These are phyloP conservation scores for Lagenidium sp. DNA, from an alignment of 352 stramenopile species.

Conservation along the genomic window DNA sequence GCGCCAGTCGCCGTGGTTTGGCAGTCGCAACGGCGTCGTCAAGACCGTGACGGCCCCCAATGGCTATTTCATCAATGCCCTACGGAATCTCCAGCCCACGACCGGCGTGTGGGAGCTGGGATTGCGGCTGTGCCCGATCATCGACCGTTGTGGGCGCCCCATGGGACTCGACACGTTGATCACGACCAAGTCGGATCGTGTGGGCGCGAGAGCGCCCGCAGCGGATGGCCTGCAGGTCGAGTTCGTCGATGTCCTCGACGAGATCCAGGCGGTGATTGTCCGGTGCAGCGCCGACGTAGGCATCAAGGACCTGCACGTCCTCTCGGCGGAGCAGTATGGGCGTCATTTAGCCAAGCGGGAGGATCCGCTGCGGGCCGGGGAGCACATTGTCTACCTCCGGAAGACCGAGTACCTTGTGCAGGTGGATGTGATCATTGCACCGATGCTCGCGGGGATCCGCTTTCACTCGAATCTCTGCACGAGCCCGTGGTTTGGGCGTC, in stretches of 20 bases:
- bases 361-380: conserved; percentile 5
- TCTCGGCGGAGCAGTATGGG: conserved; percentile 11
- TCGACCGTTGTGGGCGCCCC: no score
- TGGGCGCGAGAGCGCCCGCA: not conserved
- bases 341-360: conserved; percentile 15
- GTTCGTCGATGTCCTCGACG: conserved; percentile 10
- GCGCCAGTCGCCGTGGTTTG: conserved; percentile 23
- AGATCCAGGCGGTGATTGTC: conserved; percentile 17
- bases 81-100: conserved; percentile 6
- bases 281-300: conserved; percentile 4
- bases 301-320: conserved; percentile 15
- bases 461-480: conserved; percentile 23
- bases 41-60: conserved; percentile 17
- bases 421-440: conserved; percentile 10
- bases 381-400: conserved; percentile 20
- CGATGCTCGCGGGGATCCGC: conserved; percentile 11
- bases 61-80: conserved; percentile 17
- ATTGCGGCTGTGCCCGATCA: conserved; percentile 12
- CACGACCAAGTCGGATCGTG: not conserved
- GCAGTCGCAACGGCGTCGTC: conserved; percentile 9
- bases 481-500: conserved; percentile 17
- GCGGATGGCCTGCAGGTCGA: conserved; percentile 16
- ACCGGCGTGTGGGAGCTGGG: conserved; percentile 4
- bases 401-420: conserved; percentile 15
- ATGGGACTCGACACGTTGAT: no score